Evolutionary conservation across 371 early-diverging fungal genomes (phyloP), one percentile per base, ranked within the genome.

Genomic region (Mortierella sp.): DNA sequence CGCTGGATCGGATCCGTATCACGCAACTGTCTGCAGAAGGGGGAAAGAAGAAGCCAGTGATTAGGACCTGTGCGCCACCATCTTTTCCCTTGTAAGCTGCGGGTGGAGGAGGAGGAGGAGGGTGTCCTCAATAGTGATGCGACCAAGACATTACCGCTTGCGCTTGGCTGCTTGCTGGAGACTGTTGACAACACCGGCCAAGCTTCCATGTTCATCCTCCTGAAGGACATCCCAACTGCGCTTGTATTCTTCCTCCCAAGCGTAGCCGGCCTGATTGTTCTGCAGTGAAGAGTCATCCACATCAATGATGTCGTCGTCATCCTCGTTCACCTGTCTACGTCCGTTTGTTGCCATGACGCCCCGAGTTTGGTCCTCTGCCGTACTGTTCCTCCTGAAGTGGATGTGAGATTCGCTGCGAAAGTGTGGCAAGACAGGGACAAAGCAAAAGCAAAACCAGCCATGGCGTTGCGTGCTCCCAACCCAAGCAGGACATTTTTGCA

Each of bases 221-320:
- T 95, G 93, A 29, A 96, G 82, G 19, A 90, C 90, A 78, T 98
- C 98, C 98, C 98, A 98, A 74, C 91, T 90, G 49, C 97, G 90
- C 78, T 96, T 96, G 85, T 96, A 98, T 66, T 93, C 94, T 70
- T 91, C 94, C 80, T 97, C 96, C 98, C 98, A 98, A 43, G 95
- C 84, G 61, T 95, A 95, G 63, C 68, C 68, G 39, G 76, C 76
- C 60, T 74, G 76, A 63, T 74, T 74, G 17, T 53, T 67, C 58
- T 68, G 68, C 4, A 74, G 50, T n/a, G 76, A 68, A 8, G 76
- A 74, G 48, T 74, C 76, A 41, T 74, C 76, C 14, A 74, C 69
- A 49, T 74, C 76, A 46, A 74, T 68, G 22, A 68, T 63, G 54
- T 74, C 76, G 21, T 74, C 74, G 60, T 72, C 73, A 37, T 74